Conservation (phyloP, 345 rosid species). For the Gossypioides kirkii region DNA sequence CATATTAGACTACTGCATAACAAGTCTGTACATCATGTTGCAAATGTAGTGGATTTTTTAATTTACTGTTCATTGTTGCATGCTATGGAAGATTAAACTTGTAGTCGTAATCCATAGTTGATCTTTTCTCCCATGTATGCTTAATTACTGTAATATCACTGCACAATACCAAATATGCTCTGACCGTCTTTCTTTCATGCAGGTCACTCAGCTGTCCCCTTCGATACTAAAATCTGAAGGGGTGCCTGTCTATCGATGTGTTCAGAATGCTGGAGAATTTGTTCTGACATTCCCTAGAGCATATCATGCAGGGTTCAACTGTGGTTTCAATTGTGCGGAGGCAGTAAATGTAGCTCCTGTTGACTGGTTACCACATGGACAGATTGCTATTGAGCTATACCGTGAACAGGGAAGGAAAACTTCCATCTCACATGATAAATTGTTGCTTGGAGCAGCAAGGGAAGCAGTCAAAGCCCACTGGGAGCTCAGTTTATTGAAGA, state of each 20-base stretch:
- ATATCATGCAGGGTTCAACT: slow-evolving; percentile 94
- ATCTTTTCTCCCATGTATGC: neutral
- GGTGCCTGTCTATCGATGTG: slow-evolving; percentile 86
- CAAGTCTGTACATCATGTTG: neutral
- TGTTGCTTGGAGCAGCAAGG: slow-evolving; percentile 98
- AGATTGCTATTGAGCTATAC: slow-evolving; percentile 83
- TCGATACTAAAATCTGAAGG: slow-evolving; percentile 86
- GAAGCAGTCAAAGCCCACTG: slow-evolving; percentile 96
- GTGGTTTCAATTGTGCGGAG: slow-evolving; percentile 97
- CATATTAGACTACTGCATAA: neutral
- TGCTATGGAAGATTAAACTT: neutral
- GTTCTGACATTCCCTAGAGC: slow-evolving; percentile 97
- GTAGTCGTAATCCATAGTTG: neutral
- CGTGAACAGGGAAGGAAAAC: slow-evolving; percentile 87
- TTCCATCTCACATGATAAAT: slow-evolving; percentile 93
- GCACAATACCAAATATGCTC: neutral
- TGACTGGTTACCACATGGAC: slow-evolving; percentile 99
- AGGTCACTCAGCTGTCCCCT: slow-evolving; percentile 99
- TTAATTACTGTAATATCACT: neutral
- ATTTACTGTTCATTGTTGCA: neutral
- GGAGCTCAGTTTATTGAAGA: slow-evolving; percentile 88
- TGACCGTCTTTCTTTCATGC: slow-evolving; percentile 20
- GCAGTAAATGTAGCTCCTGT: slow-evolving; percentile 99
- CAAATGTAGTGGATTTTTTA: neutral
- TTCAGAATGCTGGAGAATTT: slow-evolving; percentile 92